Evolutionary conservation across 176 grass and related monocot genomes (phyloP).

Genomic region (Oryza officinalis): DNA sequence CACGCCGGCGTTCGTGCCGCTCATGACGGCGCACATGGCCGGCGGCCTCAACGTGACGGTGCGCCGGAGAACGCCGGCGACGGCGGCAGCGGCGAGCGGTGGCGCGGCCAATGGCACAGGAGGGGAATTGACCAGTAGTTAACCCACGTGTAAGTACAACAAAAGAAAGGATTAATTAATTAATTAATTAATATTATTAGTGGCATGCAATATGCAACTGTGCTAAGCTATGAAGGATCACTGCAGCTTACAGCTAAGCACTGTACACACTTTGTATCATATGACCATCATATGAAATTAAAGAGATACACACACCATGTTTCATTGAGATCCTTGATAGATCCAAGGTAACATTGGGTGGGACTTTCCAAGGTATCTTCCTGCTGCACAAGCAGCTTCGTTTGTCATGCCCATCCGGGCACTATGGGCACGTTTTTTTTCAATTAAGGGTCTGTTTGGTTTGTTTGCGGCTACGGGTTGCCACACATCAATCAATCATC

Average conservation of each 20-base stretch:
- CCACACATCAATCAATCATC: no score
- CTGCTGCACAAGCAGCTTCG: background rate
- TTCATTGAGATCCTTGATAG: background rate
- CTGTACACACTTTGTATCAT: slow-evolving; percentile 45
- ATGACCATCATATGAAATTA: slow-evolving; percentile 23
- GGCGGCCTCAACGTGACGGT: slow-evolving; percentile 67
- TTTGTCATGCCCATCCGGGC: background rate
- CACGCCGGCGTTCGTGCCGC: slow-evolving; percentile 64
- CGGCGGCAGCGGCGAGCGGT: background rate
- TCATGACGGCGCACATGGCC: slow-evolving; percentile 74
- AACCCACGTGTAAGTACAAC: slow-evolving; percentile 35
- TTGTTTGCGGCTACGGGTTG: no score
- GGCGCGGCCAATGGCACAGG: background rate
- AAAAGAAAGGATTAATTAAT: slow-evolving; percentile 20
- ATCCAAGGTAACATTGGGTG: background rate
- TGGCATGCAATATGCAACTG: background rate
- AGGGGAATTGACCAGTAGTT: background rate
- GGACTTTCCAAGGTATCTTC: background rate
- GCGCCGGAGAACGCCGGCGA: slow-evolving; percentile 30
- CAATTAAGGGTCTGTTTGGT: no score
- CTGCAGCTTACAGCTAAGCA: background rate
- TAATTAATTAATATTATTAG: background rate
- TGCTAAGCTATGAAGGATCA: background rate
- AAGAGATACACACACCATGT: slow-evolving; percentile 24
- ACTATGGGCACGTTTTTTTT: no score